Conservation (phyloP, 2,329 filamentous ascomycete genomes). For the Aureobasidium sp. region DNA sequence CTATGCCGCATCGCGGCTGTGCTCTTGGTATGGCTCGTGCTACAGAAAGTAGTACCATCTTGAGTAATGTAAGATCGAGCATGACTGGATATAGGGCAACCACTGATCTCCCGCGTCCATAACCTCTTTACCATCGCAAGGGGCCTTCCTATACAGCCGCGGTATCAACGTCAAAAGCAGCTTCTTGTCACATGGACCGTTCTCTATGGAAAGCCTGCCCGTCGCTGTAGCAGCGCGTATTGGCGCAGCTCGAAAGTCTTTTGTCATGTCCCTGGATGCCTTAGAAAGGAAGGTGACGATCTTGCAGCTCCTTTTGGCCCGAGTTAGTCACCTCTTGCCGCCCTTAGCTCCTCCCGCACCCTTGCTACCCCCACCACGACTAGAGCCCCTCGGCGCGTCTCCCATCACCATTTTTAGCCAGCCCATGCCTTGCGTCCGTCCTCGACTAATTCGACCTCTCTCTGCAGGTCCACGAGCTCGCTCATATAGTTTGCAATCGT, state of each 20-base stretch:
- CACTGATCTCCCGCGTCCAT: neutral
- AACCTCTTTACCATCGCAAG: neutral
- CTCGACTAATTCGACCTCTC: too few relatives aligned
- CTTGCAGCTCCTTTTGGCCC: neutral
- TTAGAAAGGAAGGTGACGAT: neutral
- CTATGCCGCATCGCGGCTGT: neutral
- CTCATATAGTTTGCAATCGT: too few relatives aligned
- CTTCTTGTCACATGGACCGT: neutral
- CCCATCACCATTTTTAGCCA: too few relatives aligned
- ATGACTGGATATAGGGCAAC: neutral
- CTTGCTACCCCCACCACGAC: too few relatives aligned
- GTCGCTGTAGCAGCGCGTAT: neutral
- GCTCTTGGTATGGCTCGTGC: neutral
- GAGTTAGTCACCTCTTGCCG: too few relatives aligned
- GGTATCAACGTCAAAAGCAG: neutral
- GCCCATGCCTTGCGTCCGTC: too few relatives aligned
- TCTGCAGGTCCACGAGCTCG: too few relatives aligned
- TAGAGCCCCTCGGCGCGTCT: too few relatives aligned
- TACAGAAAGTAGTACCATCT: neutral
- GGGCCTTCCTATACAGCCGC: neutral
- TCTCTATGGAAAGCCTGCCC: neutral
- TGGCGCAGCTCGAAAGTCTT: neutral
- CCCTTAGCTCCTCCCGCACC: too few relatives aligned
- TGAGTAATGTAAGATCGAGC: neutral
- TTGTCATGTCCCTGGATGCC: neutral